Base-by-base conservation (phyloP, 257 asterid species). In the Striga asiatica region DNA sequence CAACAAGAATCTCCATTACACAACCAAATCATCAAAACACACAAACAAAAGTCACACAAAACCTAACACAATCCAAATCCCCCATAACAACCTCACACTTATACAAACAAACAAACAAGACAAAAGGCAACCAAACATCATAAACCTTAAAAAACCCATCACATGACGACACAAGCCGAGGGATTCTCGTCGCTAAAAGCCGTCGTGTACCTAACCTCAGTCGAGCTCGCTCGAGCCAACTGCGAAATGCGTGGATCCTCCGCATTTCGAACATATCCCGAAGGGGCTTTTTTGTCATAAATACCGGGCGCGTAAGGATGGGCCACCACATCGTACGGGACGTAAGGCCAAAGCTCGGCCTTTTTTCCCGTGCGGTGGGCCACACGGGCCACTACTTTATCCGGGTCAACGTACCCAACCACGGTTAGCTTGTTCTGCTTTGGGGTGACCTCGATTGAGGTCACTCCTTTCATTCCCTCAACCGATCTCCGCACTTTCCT, bases 121-220 rank as follows among this genome's bases (percentile, higher is more conserved):
- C 39, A n/a, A 34, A 35, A 38, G 13, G 6, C 13, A 38, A 38
- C 45, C 13, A 38, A n/a, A 38, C 1, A 38, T n/a, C n/a, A n/a
- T n/a, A n/a, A n/a, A n/a, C n/a, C n/a, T n/a, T n/a, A n/a, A n/a
- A n/a, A n/a, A n/a, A n/a, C n/a, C n/a, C n/a, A 69, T 88, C 80
- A 92, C 99, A 85, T 92, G 64, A 92, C 79, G 23, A 50, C 84
- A 58, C 99, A 92, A 0, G 97, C 96, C 0, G 76, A 2, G 0
- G 97, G 85, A 47, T 92, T 88, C 6, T 92, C 98, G 5, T 92
- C 98, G 12, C 98, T 92, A 14, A 92, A 92, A 11, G 98, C 98
- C 0, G 98, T 88, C 16, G 95, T 84, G 76, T 92, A 92, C n/a
- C 95, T 77, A 25, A 92, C 97, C 56, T 92, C 98, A 3, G 94